Evolutionary conservation across 164 flowering plant genomes (phyloP), one percentile per base, ranked within the genome.

Genomic region (Tinospora cordifolia): DNA sequence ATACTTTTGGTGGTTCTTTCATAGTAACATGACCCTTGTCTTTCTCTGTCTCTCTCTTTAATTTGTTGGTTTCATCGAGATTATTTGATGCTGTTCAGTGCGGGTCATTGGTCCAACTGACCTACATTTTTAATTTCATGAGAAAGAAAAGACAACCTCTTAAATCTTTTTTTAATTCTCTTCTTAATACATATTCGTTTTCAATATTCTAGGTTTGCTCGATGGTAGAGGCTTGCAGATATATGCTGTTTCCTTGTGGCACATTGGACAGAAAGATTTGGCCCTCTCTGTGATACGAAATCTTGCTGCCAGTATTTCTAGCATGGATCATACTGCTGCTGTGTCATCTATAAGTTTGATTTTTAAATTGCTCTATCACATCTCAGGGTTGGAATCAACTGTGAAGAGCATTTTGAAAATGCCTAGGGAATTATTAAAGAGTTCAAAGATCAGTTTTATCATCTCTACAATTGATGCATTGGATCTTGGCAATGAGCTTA

Each of bases 241-340:
- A 82, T 90, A 92, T 85, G 97, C 93, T 65, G 44, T 89, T 69
- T 85, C 87, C 19, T 72, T 88, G 65, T 92, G 91, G 91, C 60
- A 83, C 79, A 87, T 90, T 73, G 97, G 97, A 41, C 78, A 84
- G 75, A 79, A 74, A 60, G 90, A 89, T 15, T 21, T 62, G 75
- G 91, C 92, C 69, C 84, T 92, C 67, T 77, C 85, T 59, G 80
- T 82, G 30, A 77, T 77, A 26, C 86, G 88, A 79, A 79, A 74
- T 73, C 77, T 92, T 59, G 89, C 83, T 73, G 79, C 78, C 17
- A 72, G 72, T 74, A 71, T 87, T 63, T 74, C 84, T 58, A 66
- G 83, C 57, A 78, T 86, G 90, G 83, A 89, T 39, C 65, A 8
- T 46, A 30, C 77, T 63, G 74, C 80, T 60, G 84, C 79, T 26